Evolutionary conservation across 257 asterid species (phyloP), one percentile per base, ranked within the genome.

Genomic region (Solanum tacnaense): DNA sequence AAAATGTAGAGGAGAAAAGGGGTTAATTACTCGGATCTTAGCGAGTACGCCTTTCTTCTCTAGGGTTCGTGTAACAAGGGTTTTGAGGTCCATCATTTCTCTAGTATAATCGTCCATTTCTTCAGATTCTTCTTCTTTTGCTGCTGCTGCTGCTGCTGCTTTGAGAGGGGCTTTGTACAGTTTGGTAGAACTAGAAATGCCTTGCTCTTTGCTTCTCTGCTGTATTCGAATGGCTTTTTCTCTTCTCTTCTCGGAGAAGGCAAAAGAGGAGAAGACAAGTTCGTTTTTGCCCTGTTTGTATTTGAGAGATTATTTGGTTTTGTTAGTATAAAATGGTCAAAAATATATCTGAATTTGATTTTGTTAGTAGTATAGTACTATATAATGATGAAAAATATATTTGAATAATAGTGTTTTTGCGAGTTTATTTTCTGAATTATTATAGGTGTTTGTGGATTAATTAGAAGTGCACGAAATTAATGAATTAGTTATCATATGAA

Each of bases 1-100:
- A 36, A 23, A 75, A 36, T 36, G 83, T 18, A 36, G 52, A 35
- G 9, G 52, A 35, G 31, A 9, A 36, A 74, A 21, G 5, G 49
- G 49, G 32, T 18, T 29, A 72, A 38, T 93, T 94, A 97, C 99
- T 46, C 99, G 98, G 98, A 97, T 97, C 99, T 96, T 97, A 89
- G 99, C 99, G 21, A 97, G 99, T 10, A 97, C 99, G 90, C 99
- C 99, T 85, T 97, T 97, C 93, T 97, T 97, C 93, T 97, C 99
- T 68, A n/a, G n/a, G n/a, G n/a, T n/a, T 67, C 98, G 98, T 58
- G 99, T 95, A 87, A 97, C 98, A 12, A 97, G 95, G 93, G 99
- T 97, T 88, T 97, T 97, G 86, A 97, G 96, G 94, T 97, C 99
- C 99, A 97, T 97, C 32, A 31, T 31, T 31, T 31, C 32, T 31